Evolutionary conservation across 352 stramenopile genomes (phyloP), one percentile per base, ranked within the genome.

Genomic region (Pythium aphanidermatum): DNA sequence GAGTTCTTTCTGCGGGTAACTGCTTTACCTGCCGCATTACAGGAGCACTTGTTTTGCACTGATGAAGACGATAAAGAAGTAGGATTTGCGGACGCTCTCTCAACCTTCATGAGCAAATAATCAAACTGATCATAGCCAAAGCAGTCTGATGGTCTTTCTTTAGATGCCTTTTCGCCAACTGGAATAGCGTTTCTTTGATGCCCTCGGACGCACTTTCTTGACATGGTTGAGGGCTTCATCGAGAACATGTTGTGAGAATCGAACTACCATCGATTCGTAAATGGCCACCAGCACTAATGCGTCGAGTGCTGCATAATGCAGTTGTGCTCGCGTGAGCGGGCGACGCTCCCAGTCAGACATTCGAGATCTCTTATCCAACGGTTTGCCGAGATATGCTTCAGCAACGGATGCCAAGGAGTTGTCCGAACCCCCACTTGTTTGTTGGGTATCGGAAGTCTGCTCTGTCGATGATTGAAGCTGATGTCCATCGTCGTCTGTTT

Each of bases 281-380:
- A 88, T 76, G 21, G 60, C 59, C 25, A 89, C 63, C 7, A 91
- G 63, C 29, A 86, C 76, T 17, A 75, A 58, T 21, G 79, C 76
- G 48, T 91, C 79, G 24, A 91, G 48, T 20, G 79, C 79, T 2
- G 79, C 79, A 21, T 91, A 91, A 17, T 80, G 56, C 16, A 88
- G 51, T 44, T 89, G 79, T 5, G 72, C 70, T 23, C 54, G 70
- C 8, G 72, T 79, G 2, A 91, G 68, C 20, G 79, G 79, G 1
- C 79, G 72, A 5, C 63, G 71, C 48, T 88, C 65, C 76, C 76
- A 91, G 62, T 92, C 61, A 3, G 80, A 88, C 65, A 92, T 85
- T 23, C 76, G 72, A 8, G 47, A 51, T 17, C 77, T 66, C 29
- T 92, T 92, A 51, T 89, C 80, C 1, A 92, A 58, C 12, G 77